A percentile compares a stretch with the other conserved stretches of the same genome.
phyloP scores from a whole-genome alignment of 2,329 filamentous ascomycete species.

The Purpureocillium lavendulum region DNA sequence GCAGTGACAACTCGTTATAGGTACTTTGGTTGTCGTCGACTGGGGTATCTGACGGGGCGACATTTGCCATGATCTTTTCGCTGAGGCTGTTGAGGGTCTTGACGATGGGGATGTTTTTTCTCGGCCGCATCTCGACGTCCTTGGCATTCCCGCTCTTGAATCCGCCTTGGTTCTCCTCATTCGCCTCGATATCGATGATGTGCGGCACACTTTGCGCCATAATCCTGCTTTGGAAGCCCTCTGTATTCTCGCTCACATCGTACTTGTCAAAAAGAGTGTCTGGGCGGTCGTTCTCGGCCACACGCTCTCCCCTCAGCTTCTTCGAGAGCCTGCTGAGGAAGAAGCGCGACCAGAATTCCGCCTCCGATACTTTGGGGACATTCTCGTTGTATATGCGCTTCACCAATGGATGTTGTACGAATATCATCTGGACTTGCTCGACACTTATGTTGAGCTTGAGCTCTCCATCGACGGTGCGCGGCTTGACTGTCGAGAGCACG shows the following conservation, averaged over 20 bases:
- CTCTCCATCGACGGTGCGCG: slow-evolving; percentile 39
- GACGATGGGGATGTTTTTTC: slow-evolving; percentile 77
- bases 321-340: slow-evolving; percentile 88
- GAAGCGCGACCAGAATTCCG: slow-evolving; percentile 88
- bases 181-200: slow-evolving; percentile 86
- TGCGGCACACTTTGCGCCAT: slow-evolving; percentile 66
- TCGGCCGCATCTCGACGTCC: slow-evolving; percentile 82
- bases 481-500: slow-evolving; percentile 82
- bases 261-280: slow-evolving; percentile 84
- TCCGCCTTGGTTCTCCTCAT: slow-evolving; percentile 90
- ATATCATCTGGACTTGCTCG: slow-evolving; percentile 88
- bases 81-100: slow-evolving; percentile 83
- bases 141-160: slow-evolving; percentile 74
- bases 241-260: slow-evolving; percentile 61
- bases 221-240: slow-evolving; percentile 42
- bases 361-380: slow-evolving; percentile 71
- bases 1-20: slow-evolving; percentile 66
- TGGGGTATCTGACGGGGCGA: slow-evolving; percentile 67
- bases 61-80: slow-evolving; percentile 86
- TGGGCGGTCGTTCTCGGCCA: slow-evolving; percentile 65
- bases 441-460: slow-evolving; percentile 78
- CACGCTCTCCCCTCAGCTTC: slow-evolving; percentile 81
- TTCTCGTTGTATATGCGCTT: slow-evolving; percentile 89
- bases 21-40: slow-evolving; percentile 50
- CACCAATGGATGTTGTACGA: slow-evolving; percentile 86